Base-by-base conservation (phyloP, 371 early-diverging fungal species). In the Coemansia sp. region DNA sequence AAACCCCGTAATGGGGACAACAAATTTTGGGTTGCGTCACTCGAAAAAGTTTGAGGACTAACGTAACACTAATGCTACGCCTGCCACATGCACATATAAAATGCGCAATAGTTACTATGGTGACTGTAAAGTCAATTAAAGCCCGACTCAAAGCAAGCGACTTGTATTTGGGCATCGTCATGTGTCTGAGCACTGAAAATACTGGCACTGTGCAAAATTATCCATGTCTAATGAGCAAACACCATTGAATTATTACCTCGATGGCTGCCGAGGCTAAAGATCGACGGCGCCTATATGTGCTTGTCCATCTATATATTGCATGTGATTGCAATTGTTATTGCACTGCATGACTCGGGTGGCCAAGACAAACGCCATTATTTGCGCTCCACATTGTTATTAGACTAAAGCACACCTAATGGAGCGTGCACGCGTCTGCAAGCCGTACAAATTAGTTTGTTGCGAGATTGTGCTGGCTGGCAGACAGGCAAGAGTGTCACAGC, bases 341-440 rank as follows among this genome's bases (percentile, higher is more conserved):
- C 30, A 5, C 0, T 37, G 39, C 8, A 57, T 20, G 18, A 21
- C 55, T 16, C 16, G 25, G 25, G 11, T 5, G 3, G 53, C 55
- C 55, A 30, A 56, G 33, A 30, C 5, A 56, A 56, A 56, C 56
- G 56, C 56, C 56, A 33, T 56, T 56, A 56, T 56, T 56, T 2
- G 6, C 18, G 28, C 56, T 56, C 18, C 8, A 16, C 33, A 56
- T 56, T 56, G 56, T 56, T 28, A 7, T 8, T 9, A 33, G 30
- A 18, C 26, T 28, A n/a, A n/a, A 33, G 8, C 12, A 37, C 33
- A 12, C 37, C 3, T n/a, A 56, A 20, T 23, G 53, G 25, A 25
- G 53, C 9, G 21, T 9, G 53, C 21, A 20, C 53, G 53, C 25
- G 53, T 12, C 53, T 52, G 53, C 53, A 52, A 21, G 53, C 53